Base-by-base conservation (phyloP, 2,329 filamentous ascomycete species). In the Hyphodiscus sp. region DNA sequence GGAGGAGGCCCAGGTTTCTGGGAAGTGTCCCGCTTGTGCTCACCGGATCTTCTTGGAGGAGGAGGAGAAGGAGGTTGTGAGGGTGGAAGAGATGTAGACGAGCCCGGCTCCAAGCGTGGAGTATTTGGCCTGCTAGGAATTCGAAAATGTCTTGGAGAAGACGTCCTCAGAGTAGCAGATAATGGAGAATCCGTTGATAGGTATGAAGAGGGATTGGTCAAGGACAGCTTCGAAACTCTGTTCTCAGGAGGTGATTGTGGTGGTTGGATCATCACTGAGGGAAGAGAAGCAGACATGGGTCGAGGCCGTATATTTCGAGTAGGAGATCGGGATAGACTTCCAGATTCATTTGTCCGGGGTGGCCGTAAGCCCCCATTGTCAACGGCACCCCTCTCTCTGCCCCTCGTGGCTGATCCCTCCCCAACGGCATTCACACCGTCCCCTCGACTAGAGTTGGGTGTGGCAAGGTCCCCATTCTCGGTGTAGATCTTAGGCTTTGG, bases 221-320 rank as follows among this genome's bases (percentile, higher is more conserved):
- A 47, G 13, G 48, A 61, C 29, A 64, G 41, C 29, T 59, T 65
- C 13, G 58, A 44, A 29, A 49, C 54, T 42, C 58, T 60, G 1
- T 61, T 55, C 58, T 82, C 85, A 1, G 82, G 79, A 0, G 87
- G 85, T 11, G 87, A 89, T 49, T 78, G 78, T 5, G 87, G 87
- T 44, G 87, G 85, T 51, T 89, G 79, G 46, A 91, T 74, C 5
- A 78, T 81, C 54, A 91, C 81, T 30, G 83, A 77, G 18, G 88
- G 87, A 45, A 62, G 54, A 11, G 56, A 47, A 18, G 56, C 54
- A 41, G 58, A 61, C 13, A 56, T 20, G 19, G 62, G 54, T 41
- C 60, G 60, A 44, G 56, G 49, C 29, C 54, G 59, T 49, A 53
- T 6, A 41, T 20, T 55, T 29, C 61, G 56, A 19, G 62, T 62